Percentiles rank a stretch among this genome's conserved stretches.
These are phyloP conservation scores for Suhomyces tanzawaensis DNA, from an alignment of 805 yeast species.

Conservation along the genomic window DNA sequence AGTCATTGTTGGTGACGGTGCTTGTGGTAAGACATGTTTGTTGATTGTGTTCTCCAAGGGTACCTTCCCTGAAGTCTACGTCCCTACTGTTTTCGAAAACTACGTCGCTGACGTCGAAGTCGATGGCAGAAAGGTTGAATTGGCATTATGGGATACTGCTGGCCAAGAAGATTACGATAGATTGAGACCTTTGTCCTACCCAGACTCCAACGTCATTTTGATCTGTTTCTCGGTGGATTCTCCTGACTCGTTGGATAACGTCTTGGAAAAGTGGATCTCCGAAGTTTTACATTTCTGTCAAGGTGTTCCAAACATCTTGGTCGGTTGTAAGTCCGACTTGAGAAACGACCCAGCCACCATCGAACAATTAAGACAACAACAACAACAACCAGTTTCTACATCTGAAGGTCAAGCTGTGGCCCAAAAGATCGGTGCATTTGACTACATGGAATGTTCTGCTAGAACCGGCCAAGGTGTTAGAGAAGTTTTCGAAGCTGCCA, in stretches of 20 bases:
- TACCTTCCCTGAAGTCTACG: conserved; percentile 31
- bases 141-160: conserved; percentile 50
- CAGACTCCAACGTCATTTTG: conserved; percentile 35
- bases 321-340: conserved; percentile 38
- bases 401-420: conserved; percentile 29
- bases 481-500: conserved; percentile 29
- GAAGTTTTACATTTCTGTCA: conserved; percentile 40
- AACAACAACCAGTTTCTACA: conserved; percentile 23
- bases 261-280: conserved; percentile 42
- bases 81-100: conserved; percentile 76
- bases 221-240: conserved; percentile 37
- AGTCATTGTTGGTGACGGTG: conserved; percentile 33
- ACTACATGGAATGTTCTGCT: conserved; percentile 37
- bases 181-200: conserved; percentile 42
- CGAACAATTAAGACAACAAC: conserved; percentile 23
- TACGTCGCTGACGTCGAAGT: conserved; percentile 92
- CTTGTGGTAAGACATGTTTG: conserved; percentile 32
- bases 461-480: conserved; percentile 32
- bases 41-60: conserved; percentile 32
- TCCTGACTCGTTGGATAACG: conserved; percentile 32
- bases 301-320: conserved; percentile 32
- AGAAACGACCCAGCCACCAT: conserved; percentile 28
- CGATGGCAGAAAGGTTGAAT: conserved; percentile 52
- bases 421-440: conserved; percentile 27
- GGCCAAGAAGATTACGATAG: conserved; percentile 91